Evolutionary conservation across 176 grass and related monocot species (phyloP).

Genomic region (Thinopyrum elongatum): DNA sequence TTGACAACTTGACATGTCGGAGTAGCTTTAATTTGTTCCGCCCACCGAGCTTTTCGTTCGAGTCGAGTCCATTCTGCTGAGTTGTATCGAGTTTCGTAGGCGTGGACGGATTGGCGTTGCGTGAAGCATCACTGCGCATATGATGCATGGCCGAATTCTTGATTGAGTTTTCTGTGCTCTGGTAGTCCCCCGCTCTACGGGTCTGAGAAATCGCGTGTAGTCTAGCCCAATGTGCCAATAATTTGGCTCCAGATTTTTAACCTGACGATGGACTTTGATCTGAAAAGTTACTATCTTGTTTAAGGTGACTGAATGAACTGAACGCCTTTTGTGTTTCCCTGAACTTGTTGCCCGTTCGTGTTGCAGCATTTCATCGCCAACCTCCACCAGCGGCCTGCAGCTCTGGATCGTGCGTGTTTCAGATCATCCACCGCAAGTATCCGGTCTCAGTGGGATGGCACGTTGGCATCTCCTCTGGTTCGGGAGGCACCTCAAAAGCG

Average conservation of each 20-base stretch:
- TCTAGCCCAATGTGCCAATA: not conserved
- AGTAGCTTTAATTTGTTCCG: not conserved
- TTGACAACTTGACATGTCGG: slow-evolving; percentile 1
- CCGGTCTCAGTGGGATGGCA: not conserved
- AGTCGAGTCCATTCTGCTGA: not conserved
- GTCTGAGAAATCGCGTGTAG: not conserved
- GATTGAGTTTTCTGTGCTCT: not conserved
- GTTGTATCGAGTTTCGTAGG: not conserved
- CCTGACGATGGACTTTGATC: not conserved
- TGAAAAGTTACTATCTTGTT: not conserved
- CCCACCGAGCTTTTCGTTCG: not conserved
- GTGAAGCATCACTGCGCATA: slow-evolving; percentile 7
- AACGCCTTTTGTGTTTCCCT: not conserved
- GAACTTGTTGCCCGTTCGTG: not conserved
- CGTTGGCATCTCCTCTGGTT: slow-evolving; percentile 12
- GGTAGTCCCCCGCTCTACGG: not conserved
- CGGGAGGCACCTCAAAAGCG: slow-evolving; percentile 28
- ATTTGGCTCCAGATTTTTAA: not conserved
- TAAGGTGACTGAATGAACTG: not conserved
- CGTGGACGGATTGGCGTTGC: not conserved
- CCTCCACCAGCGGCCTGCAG: not conserved
- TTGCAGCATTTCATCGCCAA: not conserved
- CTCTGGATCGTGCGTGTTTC: not conserved
- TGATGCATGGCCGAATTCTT: not conserved
- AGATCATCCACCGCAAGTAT: not conserved